Evolutionary conservation across 179 eudicot genomes (phyloP).

Genomic region (Spergularia azorica): DNA sequence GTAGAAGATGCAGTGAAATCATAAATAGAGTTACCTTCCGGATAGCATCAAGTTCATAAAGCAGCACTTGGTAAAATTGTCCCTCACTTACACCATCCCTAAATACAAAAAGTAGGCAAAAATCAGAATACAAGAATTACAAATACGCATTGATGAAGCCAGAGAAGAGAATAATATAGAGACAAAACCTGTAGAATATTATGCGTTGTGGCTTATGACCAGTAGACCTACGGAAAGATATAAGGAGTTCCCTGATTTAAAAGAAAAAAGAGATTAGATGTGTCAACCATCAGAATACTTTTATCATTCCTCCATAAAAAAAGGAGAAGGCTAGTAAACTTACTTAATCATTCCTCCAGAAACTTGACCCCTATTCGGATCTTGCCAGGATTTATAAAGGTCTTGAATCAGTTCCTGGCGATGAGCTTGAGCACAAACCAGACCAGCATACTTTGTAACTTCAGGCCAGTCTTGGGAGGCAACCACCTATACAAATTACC

Average conservation of each 20-base stretch:
- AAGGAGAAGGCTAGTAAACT: not conserved
- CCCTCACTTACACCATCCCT: conserved; percentile 99
- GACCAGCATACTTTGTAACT: conserved; percentile 84
- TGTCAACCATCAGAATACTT: not conserved
- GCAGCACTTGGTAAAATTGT: conserved; percentile 87
- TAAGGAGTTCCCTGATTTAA: conserved; percentile 65
- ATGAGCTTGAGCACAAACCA: conserved; percentile 91
- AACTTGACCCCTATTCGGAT: conserved; percentile 60
- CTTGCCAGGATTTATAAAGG: conserved; percentile 69
- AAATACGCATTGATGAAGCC: not conserved
- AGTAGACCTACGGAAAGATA: conserved; percentile 72
- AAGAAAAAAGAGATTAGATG: not conserved
- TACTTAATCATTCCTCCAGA: conserved; percentile 96
- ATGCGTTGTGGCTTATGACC: conserved; percentile 77
- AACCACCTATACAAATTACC: conserved; percentile 56
- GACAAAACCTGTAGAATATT: conserved; percentile 73
- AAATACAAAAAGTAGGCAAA: not conserved
- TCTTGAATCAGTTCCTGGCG: conserved; percentile 92
- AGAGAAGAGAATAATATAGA: not conserved
- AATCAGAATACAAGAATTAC: not conserved
- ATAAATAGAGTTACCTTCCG: conserved; percentile 53
- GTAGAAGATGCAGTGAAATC: not conserved
- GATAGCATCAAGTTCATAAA: conserved; percentile 90
- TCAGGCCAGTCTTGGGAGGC: conserved; percentile 99
- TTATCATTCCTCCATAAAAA: no score